Base-by-base conservation (phyloP, 2,329 filamentous ascomycete genomes). In the Neopestalotiopsis sp. region DNA sequence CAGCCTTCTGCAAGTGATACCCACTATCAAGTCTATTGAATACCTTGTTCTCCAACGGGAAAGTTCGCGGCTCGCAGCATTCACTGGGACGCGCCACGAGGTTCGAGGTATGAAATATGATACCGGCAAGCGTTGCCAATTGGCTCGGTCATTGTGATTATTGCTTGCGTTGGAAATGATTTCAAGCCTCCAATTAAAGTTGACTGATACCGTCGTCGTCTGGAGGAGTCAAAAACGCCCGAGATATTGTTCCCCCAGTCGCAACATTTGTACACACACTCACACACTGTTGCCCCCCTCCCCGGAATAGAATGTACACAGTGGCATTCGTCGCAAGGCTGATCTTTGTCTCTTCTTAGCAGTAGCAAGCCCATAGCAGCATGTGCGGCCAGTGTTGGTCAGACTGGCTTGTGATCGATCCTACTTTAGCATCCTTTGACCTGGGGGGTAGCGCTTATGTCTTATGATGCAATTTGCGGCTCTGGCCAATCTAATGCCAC, bases 391-490 rank as follows among this genome's bases (percentile, higher is more conserved):
- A 30, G n/a, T 5, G 30, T 61, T 34, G 28, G 59, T 30, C 9
- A 34, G 30, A 20, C 30, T 40, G 59, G 59, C 59, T 61, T 61
- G 59, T 40, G 59, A 61, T 38, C 34, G 59, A 38, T 34, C 45
- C 45, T n/a, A 53, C 45, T 20, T 59, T 45, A 49, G 61, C 40
- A 64, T 38, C 40, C 20, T 24, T 64, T 32, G n/a, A 17, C 14
- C 30, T 20, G 32, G 17, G 17, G 10, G 9, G 30, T 45, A 64
- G 61, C 42, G 61, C 61, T 64, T 64, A 64, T 64, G 61, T 53
- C 61, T 53, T 45, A 64, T 64, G 61, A 64, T 64, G 61, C 61
- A 64, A 64, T 64, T 32, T 64, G 34, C 17, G n/a, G 14, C n/a
- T 34, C 59, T 34, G 30, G 24, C 59, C 59, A 61, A 61, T 61